A percentile compares a stretch with the other conserved stretches of the same genome.
Evolutionary conservation across 345 rosid species (phyloP).

Genomic region (Rhodamnia argentea): DNA sequence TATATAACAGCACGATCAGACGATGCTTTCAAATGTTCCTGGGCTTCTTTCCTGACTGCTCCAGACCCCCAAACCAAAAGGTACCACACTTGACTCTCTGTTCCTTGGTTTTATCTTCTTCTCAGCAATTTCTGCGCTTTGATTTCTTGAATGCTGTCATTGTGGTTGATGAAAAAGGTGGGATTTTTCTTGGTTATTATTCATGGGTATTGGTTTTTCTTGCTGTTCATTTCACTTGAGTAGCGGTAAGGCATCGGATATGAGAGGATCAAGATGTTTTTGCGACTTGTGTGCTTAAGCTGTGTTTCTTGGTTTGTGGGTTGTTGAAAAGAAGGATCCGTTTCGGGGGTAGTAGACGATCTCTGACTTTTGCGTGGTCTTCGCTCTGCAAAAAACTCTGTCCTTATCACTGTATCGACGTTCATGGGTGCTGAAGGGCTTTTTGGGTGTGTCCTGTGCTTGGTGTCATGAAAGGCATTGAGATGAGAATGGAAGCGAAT

Average conservation of each 20-base stretch:
- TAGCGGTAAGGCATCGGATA: not conserved
- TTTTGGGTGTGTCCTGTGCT: not conserved
- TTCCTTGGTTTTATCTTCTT: not conserved
- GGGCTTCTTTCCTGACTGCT: not conserved
- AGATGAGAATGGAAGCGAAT: not conserved
- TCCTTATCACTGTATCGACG: not conserved
- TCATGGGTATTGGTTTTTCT: not conserved
- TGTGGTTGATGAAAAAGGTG: not conserved
- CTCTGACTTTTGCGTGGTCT: not conserved
- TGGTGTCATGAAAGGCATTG: not conserved
- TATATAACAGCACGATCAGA: not conserved
- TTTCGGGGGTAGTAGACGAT: not conserved
- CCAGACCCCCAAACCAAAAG: not conserved
- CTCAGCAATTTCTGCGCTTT: not conserved
- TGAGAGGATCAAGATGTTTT: not conserved
- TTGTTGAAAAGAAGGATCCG: not conserved
- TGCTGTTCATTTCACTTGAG: not conserved
- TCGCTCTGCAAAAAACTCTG: not conserved
- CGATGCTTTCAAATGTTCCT: not conserved
- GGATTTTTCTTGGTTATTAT: not conserved
- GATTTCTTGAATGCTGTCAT: not conserved
- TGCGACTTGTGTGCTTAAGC: not conserved
- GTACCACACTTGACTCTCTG: not conserved
- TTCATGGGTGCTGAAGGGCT: not conserved
- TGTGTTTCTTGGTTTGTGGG: not conserved